Base-by-base conservation (phyloP, 2,329 filamentous ascomycete genomes). In the Akanthomyces lecanii region DNA sequence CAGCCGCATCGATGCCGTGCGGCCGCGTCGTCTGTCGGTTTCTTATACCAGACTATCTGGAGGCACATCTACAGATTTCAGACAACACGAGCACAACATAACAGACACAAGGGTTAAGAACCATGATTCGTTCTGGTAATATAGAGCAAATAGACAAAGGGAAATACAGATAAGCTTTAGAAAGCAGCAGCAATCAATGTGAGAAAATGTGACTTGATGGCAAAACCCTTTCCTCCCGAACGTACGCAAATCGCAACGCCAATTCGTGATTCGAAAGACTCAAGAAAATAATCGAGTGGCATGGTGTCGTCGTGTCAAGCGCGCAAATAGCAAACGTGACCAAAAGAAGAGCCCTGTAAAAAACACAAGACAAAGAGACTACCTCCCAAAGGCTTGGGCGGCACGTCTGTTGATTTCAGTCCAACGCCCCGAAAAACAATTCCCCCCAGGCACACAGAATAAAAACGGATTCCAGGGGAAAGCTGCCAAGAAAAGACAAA, bases 211-310 rank as follows among this genome's bases (percentile, higher is more conserved):
- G 53, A 62, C 61, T 45, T 45, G 33, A 57, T 62, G 61, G 53
- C 61, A 57, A 62, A 56, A 14, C 40, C 50, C 25, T 21, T 21
- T 14, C 47, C 36, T 36, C 47, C 57, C 47, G 36, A 60, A 60
- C 23, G 38, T 57, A 57, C 52, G 61, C 44, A 71, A 66, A 74
- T 76, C 75, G 76, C 74, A 76, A 76, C 75, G 75, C 75, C 75
- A 74, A 73, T 60, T 75, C 74, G 73, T 76, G 70, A 76, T 72
- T 72, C 45, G 66, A 50, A 57, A 69, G 66, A 71, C 69, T 68
- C 66, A 68, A 69, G 67, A 70, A 71, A 71, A 71, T 55, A 57
- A 62, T 71, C 65, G 66, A 66, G 67, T 69, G 66, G 67, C 57
- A 65, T 69, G 65, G 65, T 68, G 69, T 71, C 65, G 69, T 71